Evolutionary conservation across 2,329 filamentous ascomycete genomes (phyloP).

Genomic region (Sclerotinia spermophila): DNA sequence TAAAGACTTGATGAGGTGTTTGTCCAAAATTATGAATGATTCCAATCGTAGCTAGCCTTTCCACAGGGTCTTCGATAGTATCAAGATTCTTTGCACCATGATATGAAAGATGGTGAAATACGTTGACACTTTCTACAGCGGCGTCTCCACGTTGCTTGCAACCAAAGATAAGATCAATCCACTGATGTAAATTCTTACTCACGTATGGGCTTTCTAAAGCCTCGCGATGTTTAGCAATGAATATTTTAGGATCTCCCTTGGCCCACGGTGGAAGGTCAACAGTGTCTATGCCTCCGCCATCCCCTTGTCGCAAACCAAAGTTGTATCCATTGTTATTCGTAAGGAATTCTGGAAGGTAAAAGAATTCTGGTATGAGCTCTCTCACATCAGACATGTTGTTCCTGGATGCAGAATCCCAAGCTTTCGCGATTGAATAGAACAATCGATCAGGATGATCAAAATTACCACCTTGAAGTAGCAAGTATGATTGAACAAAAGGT

Average conservation of each 20-base stretch:
- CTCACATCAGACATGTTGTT: constrained; percentile 92
- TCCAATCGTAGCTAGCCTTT: constrained; percentile 82
- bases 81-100: constrained; percentile 91
- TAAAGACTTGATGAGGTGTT: constrained; percentile 92
- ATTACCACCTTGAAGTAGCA: constrained; percentile 88
- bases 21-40: constrained; percentile 99
- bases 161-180: constrained; percentile 96
- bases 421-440: constrained; percentile 87
- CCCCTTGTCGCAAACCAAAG: constrained; percentile 82
- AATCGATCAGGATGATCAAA: constrained; percentile 95
- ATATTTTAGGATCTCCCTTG: constrained; percentile 91
- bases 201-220: constrained; percentile 92
- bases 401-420: constrained; percentile 85
- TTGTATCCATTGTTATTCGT: constrained; percentile 94
- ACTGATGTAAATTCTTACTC: constrained; percentile 81
- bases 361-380: constrained; percentile 95
- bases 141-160: constrained; percentile 91
- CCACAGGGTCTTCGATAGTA: constrained; percentile 81
- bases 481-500: constrained; percentile 93
- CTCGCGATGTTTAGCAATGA: constrained; percentile 93
- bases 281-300: constrained; percentile 73
- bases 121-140: constrained; percentile 85
- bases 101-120: constrained; percentile 95
- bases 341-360: constrained; percentile 91
- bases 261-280: constrained; percentile 94